These are phyloP conservation scores for Aspergillus funiculosus DNA, from an alignment of 495 filamentous ascomycete species.

Conservation along the genomic window DNA sequence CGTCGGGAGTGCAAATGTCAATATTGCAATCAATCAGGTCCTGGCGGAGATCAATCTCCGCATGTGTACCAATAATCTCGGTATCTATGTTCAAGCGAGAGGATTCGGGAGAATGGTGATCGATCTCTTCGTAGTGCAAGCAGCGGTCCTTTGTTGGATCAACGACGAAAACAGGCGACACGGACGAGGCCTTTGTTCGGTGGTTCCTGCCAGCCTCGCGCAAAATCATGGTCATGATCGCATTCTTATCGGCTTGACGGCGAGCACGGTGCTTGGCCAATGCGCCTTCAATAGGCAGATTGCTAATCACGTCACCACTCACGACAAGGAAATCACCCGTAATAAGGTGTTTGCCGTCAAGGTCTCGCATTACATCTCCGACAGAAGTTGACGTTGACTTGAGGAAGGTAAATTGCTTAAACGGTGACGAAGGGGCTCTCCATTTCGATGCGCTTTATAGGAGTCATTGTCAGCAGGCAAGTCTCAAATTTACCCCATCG, in stretches of 20 bases:
- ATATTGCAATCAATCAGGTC: constrained; percentile 94
- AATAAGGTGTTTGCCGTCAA: constrained; percentile 82
- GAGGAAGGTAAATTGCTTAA: constrained; percentile 75
- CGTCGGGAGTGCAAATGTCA: constrained; percentile 96
- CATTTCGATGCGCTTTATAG: constrained; percentile 58
- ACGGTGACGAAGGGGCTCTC: constrained; percentile 67
- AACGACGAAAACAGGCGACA: constrained; percentile 78
- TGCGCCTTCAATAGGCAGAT: constrained; percentile 74
- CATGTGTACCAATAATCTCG: constrained; percentile 56
- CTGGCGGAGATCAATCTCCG: constrained; percentile 70
- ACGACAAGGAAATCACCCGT: constrained; percentile 87
- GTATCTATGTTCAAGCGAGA: constrained; percentile 64
- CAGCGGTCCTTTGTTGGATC: constrained; percentile 76
- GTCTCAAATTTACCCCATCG: background rate
- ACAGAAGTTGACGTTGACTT: constrained; percentile 82
- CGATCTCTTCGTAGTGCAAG: constrained; percentile 84
- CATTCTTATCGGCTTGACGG: constrained; percentile 79
- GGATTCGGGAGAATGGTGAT: constrained; percentile 38
- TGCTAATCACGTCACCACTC: constrained; percentile 91
- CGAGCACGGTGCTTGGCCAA: constrained; percentile 74
- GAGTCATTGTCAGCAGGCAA: constrained; percentile 5
- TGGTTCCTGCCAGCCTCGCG: constrained; percentile 70
- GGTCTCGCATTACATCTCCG: constrained; percentile 90
- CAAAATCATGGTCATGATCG: constrained; percentile 97
- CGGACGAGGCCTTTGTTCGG: constrained; percentile 64